A percentile compares a stretch with the other conserved stretches of the same genome.
phyloP scores from a whole-genome alignment of 768 basidiomycete species.

The Rhizopogon rudus region DNA sequence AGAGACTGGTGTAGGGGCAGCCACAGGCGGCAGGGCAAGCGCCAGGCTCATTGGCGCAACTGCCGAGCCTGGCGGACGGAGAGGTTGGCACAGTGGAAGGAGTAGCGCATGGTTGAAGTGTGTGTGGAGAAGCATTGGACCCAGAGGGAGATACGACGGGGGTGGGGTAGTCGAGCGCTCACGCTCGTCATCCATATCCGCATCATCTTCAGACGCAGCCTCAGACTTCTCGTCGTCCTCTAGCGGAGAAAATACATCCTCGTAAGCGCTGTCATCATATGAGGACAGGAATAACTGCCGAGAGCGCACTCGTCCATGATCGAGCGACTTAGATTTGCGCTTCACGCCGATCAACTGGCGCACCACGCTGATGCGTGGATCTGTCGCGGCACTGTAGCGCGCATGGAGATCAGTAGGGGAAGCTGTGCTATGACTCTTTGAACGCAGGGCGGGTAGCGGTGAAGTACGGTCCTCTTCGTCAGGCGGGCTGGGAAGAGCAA shows the following conservation, averaged over 20 bases:
- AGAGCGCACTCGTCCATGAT: conserved; percentile 32
- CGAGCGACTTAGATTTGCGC: conserved; percentile 53
- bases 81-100: conserved; percentile 54
- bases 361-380: conserved; percentile 68
- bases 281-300: conserved; percentile 42
- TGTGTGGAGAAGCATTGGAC: conserved; percentile 62
- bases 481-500: conserved; percentile 60
- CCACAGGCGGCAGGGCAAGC: conserved; percentile 31
- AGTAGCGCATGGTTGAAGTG: conserved; percentile 62
- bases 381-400: conserved; percentile 58
- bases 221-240: conserved; percentile 36
- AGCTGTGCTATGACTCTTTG: neutral
- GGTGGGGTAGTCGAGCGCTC: conserved; percentile 61
- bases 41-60: conserved; percentile 41
- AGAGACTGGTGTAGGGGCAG: conserved; percentile 83
- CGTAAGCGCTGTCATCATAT: conserved; percentile 29
- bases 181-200: conserved; percentile 29
- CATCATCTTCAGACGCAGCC: conserved; percentile 34
- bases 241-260: conserved; percentile 9
- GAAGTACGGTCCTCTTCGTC: conserved; percentile 40
- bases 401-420: conserved; percentile 18
- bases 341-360: conserved; percentile 67
- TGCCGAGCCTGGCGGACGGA: conserved; percentile 54
- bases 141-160: conserved; percentile 66
- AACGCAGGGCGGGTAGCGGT: conserved; percentile 11